A percentile compares a stretch with the other conserved stretches of the same genome.
These are phyloP conservation scores for Pelargonium citronellum DNA, from an alignment of 441 rosid genomes.

Conservation along the genomic window DNA sequence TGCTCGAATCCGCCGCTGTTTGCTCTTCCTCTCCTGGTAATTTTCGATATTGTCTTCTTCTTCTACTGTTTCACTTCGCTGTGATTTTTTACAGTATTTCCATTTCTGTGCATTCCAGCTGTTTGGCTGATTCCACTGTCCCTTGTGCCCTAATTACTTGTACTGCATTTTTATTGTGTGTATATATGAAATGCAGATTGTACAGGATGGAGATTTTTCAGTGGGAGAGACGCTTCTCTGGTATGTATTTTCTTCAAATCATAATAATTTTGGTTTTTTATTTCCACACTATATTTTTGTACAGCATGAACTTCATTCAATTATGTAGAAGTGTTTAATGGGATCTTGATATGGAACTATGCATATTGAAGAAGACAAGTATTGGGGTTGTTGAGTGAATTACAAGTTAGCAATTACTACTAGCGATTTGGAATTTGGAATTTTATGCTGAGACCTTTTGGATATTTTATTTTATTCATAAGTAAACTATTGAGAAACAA, in stretches of 20 bases:
- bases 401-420: not conserved
- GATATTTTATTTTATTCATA: not conserved
- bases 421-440: not conserved
- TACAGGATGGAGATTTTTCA: conserved; percentile 50
- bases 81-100: not conserved
- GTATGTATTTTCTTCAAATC: conserved; percentile 30
- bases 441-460: conserved; percentile 4
- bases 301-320: not conserved
- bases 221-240: conserved; percentile 60
- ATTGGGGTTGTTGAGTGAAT: conserved; percentile 1
- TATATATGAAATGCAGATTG: conserved; percentile 41
- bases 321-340: conserved; percentile 1
- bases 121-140: not conserved
- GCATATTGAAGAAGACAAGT: not conserved
- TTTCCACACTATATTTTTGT: not conserved
- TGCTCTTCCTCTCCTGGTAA: conserved; percentile 65
- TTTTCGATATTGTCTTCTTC: not conserved
- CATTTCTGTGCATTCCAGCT: not conserved
- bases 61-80: not conserved
- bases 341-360: not conserved
- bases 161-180: conserved; percentile 17
- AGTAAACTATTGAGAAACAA: not conserved
- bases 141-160: not conserved
- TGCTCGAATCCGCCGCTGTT: conserved; percentile 64
- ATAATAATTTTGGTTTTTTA: not conserved